Evolutionary conservation across 441 rosid genomes (phyloP), one percentile per base, ranked within the genome.

Genomic region (Adansonia gregorii): DNA sequence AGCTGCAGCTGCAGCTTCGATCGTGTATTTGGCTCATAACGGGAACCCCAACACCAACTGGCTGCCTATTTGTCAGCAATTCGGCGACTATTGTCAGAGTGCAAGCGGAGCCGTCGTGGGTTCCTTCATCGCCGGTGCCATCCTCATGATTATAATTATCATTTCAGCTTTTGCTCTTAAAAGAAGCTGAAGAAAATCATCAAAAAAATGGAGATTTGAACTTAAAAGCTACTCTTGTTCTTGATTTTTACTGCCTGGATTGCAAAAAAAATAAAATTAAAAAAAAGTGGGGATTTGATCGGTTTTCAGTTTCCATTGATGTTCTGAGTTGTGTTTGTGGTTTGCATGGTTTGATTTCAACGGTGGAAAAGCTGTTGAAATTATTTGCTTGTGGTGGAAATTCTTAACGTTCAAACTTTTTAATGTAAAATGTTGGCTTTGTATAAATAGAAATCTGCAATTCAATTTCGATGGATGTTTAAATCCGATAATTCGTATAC

Each of bases 1-100:
- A 0, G 95, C 91, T 31, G 85, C 93, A 0, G 88, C 95, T 3
- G 84, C 94, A 3, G 90, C 97, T 11, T 85, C 94, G 2, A 84
- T 90, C 5, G 87, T 89, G 39, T 90, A 89, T 80, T 75, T 93
- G 79, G 97, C 97, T n/a, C 98, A 94, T 69, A 86, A 84, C 14
- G 98, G 98, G 10, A 93, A 89, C 73, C 68, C 89, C 14, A 86
- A 80, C 81, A 76, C 95, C 3, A 94, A 90, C n/a, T 94, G 98
- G 97, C 82, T 85, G 0, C 85, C 98, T 0, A 89, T 93, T 49
- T 94, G 98, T 63, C 90, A 86, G 70, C 97, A 93, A 79, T 90
- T 87, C 4, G 88, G 83, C 1, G 86, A 90, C 65, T 94, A 83
- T 72, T 94, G 97, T 84, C 86, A 87, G 85, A 85, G 88, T 48